Base-by-base conservation (phyloP, 2,329 filamentous ascomycete genomes). In the Fusarium sp. region DNA sequence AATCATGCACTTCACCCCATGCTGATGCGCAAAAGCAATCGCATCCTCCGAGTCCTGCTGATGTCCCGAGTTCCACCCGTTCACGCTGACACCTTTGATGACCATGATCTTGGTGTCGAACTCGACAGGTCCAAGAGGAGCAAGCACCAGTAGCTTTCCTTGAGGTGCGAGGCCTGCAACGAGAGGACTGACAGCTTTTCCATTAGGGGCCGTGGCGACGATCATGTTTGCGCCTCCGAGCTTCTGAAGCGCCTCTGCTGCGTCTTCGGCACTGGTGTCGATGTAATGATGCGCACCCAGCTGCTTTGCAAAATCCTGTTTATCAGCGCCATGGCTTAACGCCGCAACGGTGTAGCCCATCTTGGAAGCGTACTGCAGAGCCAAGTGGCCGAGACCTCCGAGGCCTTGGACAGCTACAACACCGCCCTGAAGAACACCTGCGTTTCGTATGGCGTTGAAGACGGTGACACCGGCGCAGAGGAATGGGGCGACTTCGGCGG, bases 31-130 rank as follows among this genome's bases (percentile, higher is more conserved):
- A 30, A 30, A 93, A 4, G 81, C 81, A 49, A 93, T 84, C 62
- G 91, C 88, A 68, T 92, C 87, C 71, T 88, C 85, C 52, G 85
- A 83, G 64, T 92, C 86, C 44, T 87, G 80, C 2, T 88, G 83
- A 35, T 90, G 83, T 0, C 90, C 90, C 20, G 86, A 85, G 0
- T 91, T 83, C 77, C 85, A 88, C 9, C 89, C 89, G 65, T 88
- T 84, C 1, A 96, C 81, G 3, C 84, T 87, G 20, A 88, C 77
- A 6, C 87, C 89, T 60, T 84, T 82, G 7, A 50, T 20, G 4
- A 87, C 79, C 58, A 87, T 64, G 14, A 71, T 40, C 0, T 64
- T 56, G 0, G 81, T 82, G 63, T 86, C 75, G 25, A 87, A 75
- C 59, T 80, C 76, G 10, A 85, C 77, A 0, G 71, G 65, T 1